A percentile compares a stretch with the other conserved stretches of the same genome.
Evolutionary conservation across 306 rosid genomes (phyloP).

Genomic region (Trifolium fragiferum): DNA sequence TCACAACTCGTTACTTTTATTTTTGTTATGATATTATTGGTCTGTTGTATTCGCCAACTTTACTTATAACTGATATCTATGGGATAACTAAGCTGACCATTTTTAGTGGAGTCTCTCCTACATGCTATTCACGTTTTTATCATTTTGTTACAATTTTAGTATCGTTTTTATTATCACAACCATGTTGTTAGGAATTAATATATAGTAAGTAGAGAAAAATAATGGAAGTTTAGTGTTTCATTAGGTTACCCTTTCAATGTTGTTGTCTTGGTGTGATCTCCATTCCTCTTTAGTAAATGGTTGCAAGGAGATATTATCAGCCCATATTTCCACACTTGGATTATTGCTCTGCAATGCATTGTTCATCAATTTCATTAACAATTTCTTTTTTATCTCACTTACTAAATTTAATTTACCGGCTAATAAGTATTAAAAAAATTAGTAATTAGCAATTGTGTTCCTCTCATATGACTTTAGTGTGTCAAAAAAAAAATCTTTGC

Average conservation of each 20-base stretch:
- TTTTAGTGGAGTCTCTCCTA: background rate
- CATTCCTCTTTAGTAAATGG: constrained; percentile 71
- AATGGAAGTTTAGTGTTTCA: background rate
- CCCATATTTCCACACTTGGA: constrained; percentile 63
- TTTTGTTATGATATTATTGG: background rate
- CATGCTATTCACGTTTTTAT: background rate
- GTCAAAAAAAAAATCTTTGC: no score
- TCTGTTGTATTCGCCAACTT: background rate
- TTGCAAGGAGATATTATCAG: constrained; percentile 66
- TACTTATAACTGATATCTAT: background rate
- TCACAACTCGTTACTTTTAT: background rate
- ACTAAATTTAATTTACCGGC: background rate
- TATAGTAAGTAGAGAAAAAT: background rate
- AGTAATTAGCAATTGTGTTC: no score
- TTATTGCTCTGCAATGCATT: constrained; percentile 53
- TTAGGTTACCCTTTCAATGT: constrained; percentile 53
- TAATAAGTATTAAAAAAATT: no score
- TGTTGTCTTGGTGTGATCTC: constrained; percentile 72
- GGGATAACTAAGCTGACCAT: no score
- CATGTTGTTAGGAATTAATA: background rate
- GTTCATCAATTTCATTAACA: background rate
- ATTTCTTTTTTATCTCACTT: background rate
- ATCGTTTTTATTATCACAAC: no score
- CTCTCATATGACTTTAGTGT: no score
- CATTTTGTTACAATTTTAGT: background rate